Evolutionary conservation across 2,329 filamentous ascomycete genomes (phyloP), one percentile per base, ranked within the genome.

Genomic region (Aureobasidium mangrovei): DNA sequence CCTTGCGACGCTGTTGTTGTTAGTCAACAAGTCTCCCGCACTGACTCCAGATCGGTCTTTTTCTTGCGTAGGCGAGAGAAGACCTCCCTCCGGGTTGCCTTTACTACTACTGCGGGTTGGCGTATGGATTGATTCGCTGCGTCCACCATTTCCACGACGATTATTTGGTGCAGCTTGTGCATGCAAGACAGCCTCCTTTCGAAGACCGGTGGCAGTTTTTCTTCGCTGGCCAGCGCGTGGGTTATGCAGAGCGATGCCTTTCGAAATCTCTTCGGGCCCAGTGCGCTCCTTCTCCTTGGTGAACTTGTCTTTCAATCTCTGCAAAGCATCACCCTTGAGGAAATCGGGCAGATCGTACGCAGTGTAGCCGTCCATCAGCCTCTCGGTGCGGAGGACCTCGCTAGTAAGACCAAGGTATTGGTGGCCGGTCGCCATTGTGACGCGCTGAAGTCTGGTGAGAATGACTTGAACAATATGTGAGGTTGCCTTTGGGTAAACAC

Each of bases 391-490:
- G 9, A 98, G 70, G 0, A 98, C 91, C 64, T 98, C 93, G 38
- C 84, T 88, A 0, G 89, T 95, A 40, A 98, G 71, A 1, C 94
- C 93, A 12, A 98, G 81, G 64, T 98, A 98, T 53, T 88, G 88
- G 74, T 96, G 93, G 0, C 90, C 93, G 8, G 94, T 97, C 0
- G 91, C 87, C 52, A 98, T 81, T 0, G 93, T 98, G 2, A 98
- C 94, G 61, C 94, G 79, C 67, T 98, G 91, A 49, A 98, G 84
- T 46, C 94, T 82, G 2, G 94, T 96, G 32, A 98, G 73, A 58
- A 98, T 98, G 43, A 98, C 91, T 66, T 98, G 93, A 4, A 98
- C 90, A 59, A 98, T 97, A 65, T 98, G 94, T 1, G 93, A 86
- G 2, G 93, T 96, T 7, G 94, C 91, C 72, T 94, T 95, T 7